phyloP scores from a whole-genome alignment of 768 basidiomycete genomes.

The Boletellus sp. region DNA sequence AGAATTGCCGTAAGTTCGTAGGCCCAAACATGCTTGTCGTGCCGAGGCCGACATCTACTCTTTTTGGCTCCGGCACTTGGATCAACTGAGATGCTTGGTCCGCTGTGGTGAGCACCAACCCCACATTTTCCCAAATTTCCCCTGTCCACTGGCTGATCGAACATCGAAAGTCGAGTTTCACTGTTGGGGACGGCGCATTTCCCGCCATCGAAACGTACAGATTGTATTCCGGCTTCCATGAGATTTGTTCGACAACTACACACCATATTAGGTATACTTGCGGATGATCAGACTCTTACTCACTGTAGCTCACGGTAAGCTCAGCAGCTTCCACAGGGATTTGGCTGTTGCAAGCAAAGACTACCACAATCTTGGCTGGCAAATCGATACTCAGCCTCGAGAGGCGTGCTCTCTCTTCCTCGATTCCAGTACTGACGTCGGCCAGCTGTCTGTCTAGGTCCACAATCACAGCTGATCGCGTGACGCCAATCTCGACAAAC shows the following conservation, averaged over 20 bases:
- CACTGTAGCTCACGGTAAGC: constrained; percentile 21
- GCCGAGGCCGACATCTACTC: constrained; percentile 10
- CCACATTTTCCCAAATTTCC: constrained; percentile 29
- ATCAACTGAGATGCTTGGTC: constrained; percentile 14
- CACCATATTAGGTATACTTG: background rate
- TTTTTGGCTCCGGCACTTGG: constrained; percentile 23
- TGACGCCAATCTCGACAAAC: constrained; percentile 19
- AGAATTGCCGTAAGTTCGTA: too few relatives aligned
- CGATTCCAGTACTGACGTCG: constrained; percentile 7
- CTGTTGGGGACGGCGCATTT: constrained; percentile 11
- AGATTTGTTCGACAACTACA: constrained; percentile 14
- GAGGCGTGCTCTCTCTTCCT: constrained; percentile 13
- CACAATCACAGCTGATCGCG: constrained; percentile 11
- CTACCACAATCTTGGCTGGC: constrained; percentile 3
- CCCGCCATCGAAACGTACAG: constrained; percentile 10
- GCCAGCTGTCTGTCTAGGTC: constrained; percentile 16
- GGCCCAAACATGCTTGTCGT: background rate
- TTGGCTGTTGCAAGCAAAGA: constrained; percentile 6
- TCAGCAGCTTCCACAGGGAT: constrained; percentile 6
- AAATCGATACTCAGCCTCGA: background rate
- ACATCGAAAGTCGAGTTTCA: constrained; percentile 28
- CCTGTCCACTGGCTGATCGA: constrained; percentile 28
- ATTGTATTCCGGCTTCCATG: constrained; percentile 22
- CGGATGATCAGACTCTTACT: background rate
- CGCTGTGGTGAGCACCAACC: constrained; percentile 25